Percentiles rank a stretch among this genome's conserved stretches.
phyloP scores from a whole-genome alignment of 768 basidiomycete species.

The Gyrodon lividus region DNA sequence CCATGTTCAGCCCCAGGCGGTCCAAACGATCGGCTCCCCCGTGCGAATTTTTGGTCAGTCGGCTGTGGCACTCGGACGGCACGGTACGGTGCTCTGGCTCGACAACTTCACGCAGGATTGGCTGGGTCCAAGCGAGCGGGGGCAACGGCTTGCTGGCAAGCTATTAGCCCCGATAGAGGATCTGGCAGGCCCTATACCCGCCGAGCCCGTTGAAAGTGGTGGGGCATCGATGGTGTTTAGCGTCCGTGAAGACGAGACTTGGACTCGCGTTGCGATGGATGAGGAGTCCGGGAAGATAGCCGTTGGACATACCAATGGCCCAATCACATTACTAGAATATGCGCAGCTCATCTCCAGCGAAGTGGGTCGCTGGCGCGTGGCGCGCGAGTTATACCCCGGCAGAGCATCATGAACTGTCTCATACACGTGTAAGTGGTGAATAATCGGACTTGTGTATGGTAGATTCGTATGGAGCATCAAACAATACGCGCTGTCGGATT shows the following conservation, averaged over 20 bases:
- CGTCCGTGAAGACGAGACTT: constrained; percentile 45
- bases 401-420: too few species aligned
- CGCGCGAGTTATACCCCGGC: neutral
- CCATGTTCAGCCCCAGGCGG: constrained; percentile 32
- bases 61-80: constrained; percentile 51
- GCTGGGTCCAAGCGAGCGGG: constrained; percentile 42
- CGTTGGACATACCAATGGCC: constrained; percentile 39
- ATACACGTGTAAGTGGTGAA: neutral
- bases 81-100: constrained; percentile 66
- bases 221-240: constrained; percentile 41
- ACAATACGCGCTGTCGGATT: too few species aligned
- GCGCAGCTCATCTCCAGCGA: constrained; percentile 20
- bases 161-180: constrained; percentile 7
- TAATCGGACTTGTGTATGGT: neutral
- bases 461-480: neutral
- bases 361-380: neutral
- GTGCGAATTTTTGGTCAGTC: constrained; percentile 56
- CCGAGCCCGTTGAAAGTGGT: neutral
- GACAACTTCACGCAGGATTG: constrained; percentile 60
- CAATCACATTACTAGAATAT: constrained; percentile 53
- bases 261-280: constrained; percentile 43
- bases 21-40: constrained; percentile 50
- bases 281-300: constrained; percentile 39
- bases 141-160: constrained; percentile 60
- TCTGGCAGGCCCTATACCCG: neutral